phyloP scores from a whole-genome alignment of 441 rosid species.

The Gossypium trilobum region DNA sequence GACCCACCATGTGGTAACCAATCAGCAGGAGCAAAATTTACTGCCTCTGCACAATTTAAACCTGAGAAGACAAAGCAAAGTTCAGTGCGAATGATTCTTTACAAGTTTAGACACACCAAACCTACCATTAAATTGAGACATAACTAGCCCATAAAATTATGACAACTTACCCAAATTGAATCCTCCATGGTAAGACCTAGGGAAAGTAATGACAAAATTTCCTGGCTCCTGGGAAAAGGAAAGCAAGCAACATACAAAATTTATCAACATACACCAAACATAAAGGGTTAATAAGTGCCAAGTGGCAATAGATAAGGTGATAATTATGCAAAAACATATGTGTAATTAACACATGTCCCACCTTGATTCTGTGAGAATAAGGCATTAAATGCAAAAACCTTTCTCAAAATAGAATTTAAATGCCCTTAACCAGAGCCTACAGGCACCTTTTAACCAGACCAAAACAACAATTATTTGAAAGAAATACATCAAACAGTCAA shows the following conservation, averaged over 20 bases:
- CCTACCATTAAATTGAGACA: constrained; percentile 11
- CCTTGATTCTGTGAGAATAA: not conserved
- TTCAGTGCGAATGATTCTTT: not conserved
- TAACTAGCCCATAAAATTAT: constrained; percentile 11
- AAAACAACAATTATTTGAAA: not conserved
- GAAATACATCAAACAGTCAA: not conserved
- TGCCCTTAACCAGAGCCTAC: not conserved
- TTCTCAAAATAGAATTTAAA: not conserved
- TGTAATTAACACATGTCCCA: not conserved
- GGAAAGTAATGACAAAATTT: constrained; percentile 91
- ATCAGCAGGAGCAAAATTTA: constrained; percentile 95
- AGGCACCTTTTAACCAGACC: constrained; percentile 3
- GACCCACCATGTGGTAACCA: constrained; percentile 95
- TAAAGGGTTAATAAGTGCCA: constrained; percentile 9
- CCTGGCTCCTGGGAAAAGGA: constrained; percentile 72
- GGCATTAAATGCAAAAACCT: not conserved
- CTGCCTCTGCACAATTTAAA: constrained; percentile 58
- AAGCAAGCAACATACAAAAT: constrained; percentile 9
- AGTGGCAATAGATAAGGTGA: not conserved
- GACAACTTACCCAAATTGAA: constrained; percentile 79
- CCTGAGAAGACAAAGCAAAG: constrained; percentile 36
- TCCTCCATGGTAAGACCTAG: constrained; percentile 90
- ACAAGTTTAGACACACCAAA: constrained; percentile 4
- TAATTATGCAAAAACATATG: not conserved
- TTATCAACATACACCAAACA: constrained; percentile 6